Evolutionary conservation across 2,329 filamentous ascomycete genomes (phyloP), one percentile per base, ranked within the genome.

Genomic region (Ophidiomyces ophidiicola): DNA sequence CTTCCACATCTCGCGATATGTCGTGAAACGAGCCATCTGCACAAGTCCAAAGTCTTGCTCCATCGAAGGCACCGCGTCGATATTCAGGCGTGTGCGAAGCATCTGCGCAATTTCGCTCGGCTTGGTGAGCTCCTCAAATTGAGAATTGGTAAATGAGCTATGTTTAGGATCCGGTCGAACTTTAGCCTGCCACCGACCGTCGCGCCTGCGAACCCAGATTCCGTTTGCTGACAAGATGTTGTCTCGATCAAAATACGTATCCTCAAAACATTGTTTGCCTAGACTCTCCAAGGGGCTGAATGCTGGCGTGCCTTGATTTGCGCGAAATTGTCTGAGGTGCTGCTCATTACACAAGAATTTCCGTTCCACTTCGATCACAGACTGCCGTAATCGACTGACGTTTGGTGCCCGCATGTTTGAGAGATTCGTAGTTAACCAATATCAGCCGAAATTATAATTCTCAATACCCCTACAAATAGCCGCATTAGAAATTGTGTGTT

Each of bases 221-320:
- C 52, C 53, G 24, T 45, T 40, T 18, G 32, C 39, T n/a, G 44
- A 45, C 20, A 55, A 46, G 4, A 43, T 26, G 24, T 42, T 45
- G 32, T 41, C 33, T 14, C 39, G 44, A 30, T 57, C 52, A 44
- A 48, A 58, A 44, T 57, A 57, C 11, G 42, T 36, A 34, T 58
- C 53, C 31, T 48, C 45, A 24, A 55, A 48, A 19, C 15, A 36
- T 18, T 32, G 38, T 15, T 36, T 29, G 17, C 48, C 48, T 11
- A 47, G 42, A 43, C 46, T 41, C 6, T 38, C 24, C 14, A 50
- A 29, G 18, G 30, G 38, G n/a, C 15, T 24, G 34, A 53, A 52
- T 20, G 44, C 36, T n/a, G 50, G 49, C 14, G 36, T 34, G 7
- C 49, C 45, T 21, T 38, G 43, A 34, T 49, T 50, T 4, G 11